A percentile compares a stretch with the other conserved stretches of the same genome.
Evolutionary conservation across 2,329 filamentous ascomycete genomes (phyloP).

Genomic region (Colletotrichum noveboracense): DNA sequence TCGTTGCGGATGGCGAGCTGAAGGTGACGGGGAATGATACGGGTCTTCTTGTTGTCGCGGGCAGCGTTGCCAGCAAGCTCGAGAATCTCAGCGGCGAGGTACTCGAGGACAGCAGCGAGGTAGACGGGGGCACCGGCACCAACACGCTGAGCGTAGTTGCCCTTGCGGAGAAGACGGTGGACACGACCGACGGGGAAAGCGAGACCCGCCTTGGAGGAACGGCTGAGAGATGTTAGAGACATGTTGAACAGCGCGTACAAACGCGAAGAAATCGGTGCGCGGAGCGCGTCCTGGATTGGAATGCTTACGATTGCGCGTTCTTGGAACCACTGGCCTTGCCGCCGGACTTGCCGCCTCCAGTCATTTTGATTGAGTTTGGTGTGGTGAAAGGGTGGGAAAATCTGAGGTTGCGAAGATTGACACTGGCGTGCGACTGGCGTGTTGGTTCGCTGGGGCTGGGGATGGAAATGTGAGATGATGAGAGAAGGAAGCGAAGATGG

Average conservation of each 20-base stretch:
- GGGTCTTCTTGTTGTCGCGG: conserved; percentile 99
- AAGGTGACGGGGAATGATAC: conserved; percentile 98
- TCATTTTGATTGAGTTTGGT: conserved; percentile 79
- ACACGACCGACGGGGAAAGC: conserved; percentile 99
- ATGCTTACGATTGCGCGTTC: conserved; percentile 96
- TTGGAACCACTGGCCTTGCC: conserved; percentile 99
- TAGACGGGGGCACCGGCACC: conserved; percentile 98
- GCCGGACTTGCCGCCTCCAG: conserved; percentile 99
- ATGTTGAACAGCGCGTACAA: background rate
- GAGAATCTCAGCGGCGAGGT: conserved; percentile 97
- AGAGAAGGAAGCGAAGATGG: conserved; percentile 37
- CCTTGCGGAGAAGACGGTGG: conserved; percentile 97
- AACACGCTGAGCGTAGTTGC: conserved; percentile 99
- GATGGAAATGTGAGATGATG: conserved; percentile 34
- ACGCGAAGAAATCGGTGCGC: background rate
- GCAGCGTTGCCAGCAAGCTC: conserved; percentile 98
- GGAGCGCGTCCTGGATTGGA: background rate
- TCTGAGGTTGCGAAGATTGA: conserved; percentile 10
- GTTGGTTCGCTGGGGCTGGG: conserved; percentile 27
- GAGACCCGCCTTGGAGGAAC: conserved; percentile 98
- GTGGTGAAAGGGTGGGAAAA: conserved; percentile 29
- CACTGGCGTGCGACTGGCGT: conserved; percentile 2
- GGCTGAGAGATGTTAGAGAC: conserved; percentile 60
- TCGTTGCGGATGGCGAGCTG: conserved; percentile 99
- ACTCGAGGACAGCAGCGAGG: conserved; percentile 96